Evolutionary conservation across 1,284 basidiomycete species (phyloP).

Genomic region (Xerocomus nothofagi): DNA sequence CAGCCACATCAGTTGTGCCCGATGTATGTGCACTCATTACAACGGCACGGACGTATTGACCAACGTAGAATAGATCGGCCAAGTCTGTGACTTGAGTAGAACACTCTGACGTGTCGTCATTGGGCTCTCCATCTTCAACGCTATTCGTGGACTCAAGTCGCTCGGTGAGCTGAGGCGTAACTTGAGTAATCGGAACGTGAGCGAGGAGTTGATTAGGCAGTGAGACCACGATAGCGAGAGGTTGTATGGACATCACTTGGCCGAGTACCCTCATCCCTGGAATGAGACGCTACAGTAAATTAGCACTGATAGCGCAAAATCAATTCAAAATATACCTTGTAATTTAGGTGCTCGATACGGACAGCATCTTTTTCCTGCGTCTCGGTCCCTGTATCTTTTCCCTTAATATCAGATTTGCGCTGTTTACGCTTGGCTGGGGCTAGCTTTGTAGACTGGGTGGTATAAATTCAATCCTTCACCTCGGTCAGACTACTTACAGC

Average conservation of each 20-base stretch:
- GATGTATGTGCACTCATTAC: constrained; percentile 68
- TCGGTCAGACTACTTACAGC: constrained; percentile 42
- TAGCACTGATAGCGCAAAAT: neutral
- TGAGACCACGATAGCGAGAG: constrained; percentile 89
- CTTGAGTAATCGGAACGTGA: constrained; percentile 93
- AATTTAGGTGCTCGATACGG: constrained; percentile 91
- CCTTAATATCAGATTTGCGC: constrained; percentile 51
- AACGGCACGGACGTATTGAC: constrained; percentile 84
- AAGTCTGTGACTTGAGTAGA: constrained; percentile 61
- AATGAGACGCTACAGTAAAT: constrained; percentile 62
- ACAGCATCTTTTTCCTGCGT: constrained; percentile 43
- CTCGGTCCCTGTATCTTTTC: constrained; percentile 34
- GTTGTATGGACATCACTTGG: constrained; percentile 85
- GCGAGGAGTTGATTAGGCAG: constrained; percentile 94
- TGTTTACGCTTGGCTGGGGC: constrained; percentile 35
- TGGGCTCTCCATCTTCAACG: constrained; percentile 43
- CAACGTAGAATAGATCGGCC: constrained; percentile 73
- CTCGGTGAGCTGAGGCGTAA: constrained; percentile 82
- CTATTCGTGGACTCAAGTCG: constrained; percentile 64
- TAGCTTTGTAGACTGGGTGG: constrained; percentile 18
- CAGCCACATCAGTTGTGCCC: constrained; percentile 58
- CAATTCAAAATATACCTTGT: constrained; percentile 62
- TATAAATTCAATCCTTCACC: constrained; percentile 5
- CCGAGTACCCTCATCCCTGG: constrained; percentile 87
- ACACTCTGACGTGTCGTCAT: constrained; percentile 44